Evolutionary conservation across 306 rosid genomes (phyloP).

Genomic region (Gleditsia sinensis): DNA sequence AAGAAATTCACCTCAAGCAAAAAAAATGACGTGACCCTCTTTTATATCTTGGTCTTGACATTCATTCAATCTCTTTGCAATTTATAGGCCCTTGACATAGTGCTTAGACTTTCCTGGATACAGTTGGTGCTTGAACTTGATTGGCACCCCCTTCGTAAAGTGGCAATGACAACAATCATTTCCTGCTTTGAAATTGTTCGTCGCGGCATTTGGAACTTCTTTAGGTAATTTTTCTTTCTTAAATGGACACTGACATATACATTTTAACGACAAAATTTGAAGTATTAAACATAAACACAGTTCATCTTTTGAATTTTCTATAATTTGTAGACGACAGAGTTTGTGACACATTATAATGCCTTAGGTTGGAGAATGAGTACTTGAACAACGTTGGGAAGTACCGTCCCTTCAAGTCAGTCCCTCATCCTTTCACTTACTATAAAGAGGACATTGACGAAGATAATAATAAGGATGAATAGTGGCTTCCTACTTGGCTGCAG

Average conservation of each 20-base stretch:
- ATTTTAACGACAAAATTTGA: no score
- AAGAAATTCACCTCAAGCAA: neutral
- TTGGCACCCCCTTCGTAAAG: slow-evolving; percentile 46
- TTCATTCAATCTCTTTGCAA: slow-evolving; percentile 20
- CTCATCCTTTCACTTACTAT: slow-evolving; percentile 64
- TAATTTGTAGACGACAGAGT: neutral
- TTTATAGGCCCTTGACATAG: slow-evolving; percentile 51
- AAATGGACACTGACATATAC: neutral
- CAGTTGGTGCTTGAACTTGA: slow-evolving; percentile 58
- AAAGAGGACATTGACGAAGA: slow-evolving; percentile 24
- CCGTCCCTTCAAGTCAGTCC: slow-evolving; percentile 67
- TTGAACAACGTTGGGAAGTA: slow-evolving; percentile 74
- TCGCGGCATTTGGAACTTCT: slow-evolving; percentile 83
- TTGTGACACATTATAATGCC: slow-evolving; percentile 5
- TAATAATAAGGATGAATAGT: slow-evolving; percentile 43
- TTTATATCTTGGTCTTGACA: neutral
- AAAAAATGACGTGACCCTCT: neutral
- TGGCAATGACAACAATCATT: slow-evolving; percentile 45
- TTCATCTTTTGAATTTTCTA: neutral
- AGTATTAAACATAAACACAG: no score
- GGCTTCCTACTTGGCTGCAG: neutral
- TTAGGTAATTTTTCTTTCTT: slow-evolving; percentile 46
- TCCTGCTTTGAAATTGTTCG: slow-evolving; percentile 67
- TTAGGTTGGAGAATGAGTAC: slow-evolving; percentile 76
- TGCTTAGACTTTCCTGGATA: slow-evolving; percentile 68